These are phyloP conservation scores for Mimosa pudica DNA, from an alignment of 306 rosid species.

Conservation along the genomic window DNA sequence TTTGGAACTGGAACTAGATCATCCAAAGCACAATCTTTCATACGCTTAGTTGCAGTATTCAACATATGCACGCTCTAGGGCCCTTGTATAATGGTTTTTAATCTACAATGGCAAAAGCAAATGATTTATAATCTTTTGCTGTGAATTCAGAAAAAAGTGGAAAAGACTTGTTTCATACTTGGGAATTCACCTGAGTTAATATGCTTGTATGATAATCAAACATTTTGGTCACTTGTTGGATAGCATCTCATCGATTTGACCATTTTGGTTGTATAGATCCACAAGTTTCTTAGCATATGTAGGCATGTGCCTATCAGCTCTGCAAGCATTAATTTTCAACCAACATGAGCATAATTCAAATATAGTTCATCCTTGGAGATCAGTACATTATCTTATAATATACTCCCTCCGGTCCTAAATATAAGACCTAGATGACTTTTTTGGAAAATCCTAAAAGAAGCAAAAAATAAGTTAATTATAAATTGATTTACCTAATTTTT, in stretches of 20 bases:
- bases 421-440: too few relatives aligned
- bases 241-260: constrained; percentile 76
- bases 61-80: not conserved
- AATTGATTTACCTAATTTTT: too few relatives aligned
- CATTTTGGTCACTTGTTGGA: constrained; percentile 49
- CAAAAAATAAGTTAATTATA: too few relatives aligned
- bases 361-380: not conserved
- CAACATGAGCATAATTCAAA: constrained; percentile 21
- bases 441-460: too few relatives aligned
- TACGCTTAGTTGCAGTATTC: not conserved
- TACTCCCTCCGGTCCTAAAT: too few relatives aligned
- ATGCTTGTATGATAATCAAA: constrained; percentile 13
- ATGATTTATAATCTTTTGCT: constrained; percentile 26
- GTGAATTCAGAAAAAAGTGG: not conserved
- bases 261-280: constrained; percentile 82
- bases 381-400: constrained; percentile 28
- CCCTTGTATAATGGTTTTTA: constrained; percentile 5
- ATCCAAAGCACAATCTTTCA: not conserved
- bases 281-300: constrained; percentile 84
- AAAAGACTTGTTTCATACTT: constrained; percentile 12
- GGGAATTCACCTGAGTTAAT: constrained; percentile 24
- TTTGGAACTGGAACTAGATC: constrained; percentile 7
- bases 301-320: constrained; percentile 88
- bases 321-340: constrained; percentile 49
- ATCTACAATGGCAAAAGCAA: constrained; percentile 14